Percentiles rank a stretch among this genome's conserved stretches.
These are phyloP conservation scores for Cajanus cajan DNA, from an alignment of 306 rosid species.

Conservation along the genomic window DNA sequence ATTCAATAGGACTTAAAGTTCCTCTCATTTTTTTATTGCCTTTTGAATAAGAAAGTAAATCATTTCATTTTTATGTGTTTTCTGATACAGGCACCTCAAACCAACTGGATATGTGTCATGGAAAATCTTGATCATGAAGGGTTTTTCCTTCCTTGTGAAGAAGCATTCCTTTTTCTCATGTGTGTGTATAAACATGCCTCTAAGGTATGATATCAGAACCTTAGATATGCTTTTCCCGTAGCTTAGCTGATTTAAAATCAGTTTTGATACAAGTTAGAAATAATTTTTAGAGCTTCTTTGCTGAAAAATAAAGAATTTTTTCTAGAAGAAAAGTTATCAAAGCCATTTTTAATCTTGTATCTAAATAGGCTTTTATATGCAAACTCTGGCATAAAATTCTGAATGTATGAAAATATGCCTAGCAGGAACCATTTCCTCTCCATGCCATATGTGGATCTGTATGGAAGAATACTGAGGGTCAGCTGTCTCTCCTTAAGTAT, in stretches of 20 bases:
- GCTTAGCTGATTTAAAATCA: constrained; percentile 17
- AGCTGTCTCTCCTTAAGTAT: constrained; percentile 83
- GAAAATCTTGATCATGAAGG: constrained; percentile 97
- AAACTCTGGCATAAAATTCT: constrained; percentile 9
- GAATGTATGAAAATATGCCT: constrained; percentile 31
- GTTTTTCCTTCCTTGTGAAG: constrained; percentile 83
- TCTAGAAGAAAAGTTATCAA: too few species aligned
- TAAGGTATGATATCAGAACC: constrained; percentile 57
- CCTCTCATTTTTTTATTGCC: too few species aligned
- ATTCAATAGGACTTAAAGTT: not conserved
- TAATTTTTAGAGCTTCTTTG: too few species aligned
- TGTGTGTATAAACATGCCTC: constrained; percentile 67
- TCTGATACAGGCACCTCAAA: constrained; percentile 73
- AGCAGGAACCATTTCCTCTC: constrained; percentile 94
- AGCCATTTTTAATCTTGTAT: too few species aligned
- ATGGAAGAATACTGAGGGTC: constrained; percentile 98
- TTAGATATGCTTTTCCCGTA: constrained; percentile 8
- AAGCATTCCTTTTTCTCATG: constrained; percentile 87
- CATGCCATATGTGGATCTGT: constrained; percentile 88
- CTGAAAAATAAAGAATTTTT: too few species aligned
- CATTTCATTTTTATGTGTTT: constrained; percentile 19
- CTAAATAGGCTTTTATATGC: too few species aligned
- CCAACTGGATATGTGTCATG: constrained; percentile 74
- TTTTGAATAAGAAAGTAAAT: too few species aligned
- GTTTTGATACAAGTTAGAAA: too few species aligned